Evolutionary conservation across 768 basidiomycete genomes (phyloP), one percentile per base, ranked within the genome.

Genomic region (Kwoniella dendrophila): DNA sequence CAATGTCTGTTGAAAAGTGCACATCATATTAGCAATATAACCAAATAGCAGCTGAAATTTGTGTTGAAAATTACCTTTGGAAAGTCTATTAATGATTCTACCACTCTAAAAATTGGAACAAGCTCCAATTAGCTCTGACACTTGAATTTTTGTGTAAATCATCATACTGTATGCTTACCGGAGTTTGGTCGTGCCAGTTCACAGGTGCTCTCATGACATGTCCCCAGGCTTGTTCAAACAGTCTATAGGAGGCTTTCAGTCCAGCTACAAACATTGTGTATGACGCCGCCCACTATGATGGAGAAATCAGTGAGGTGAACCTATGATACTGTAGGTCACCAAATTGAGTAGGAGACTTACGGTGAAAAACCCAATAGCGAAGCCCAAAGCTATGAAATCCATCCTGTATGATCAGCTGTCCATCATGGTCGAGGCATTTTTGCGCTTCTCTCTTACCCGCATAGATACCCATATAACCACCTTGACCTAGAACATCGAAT

Each of bases 181-280:
- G 62, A 0, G 88, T 89, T 0, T 87, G 86, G 70, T 90, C 88
- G 70, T 88, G 89, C 80, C 88, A 89, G 3, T 86, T 83, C 0
- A 82, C 74, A 0, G 87, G 86, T 8, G 87, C 87, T 3, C 83
- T 78, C 55, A 90, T 70, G 3, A 90, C 86, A 14, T 82, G 81
- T 4, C 64, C 72, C 10, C 89, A 78, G 0, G 87, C 87, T 4
- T 80, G 74, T 66, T 81, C 84, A 79, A 87, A 88, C 38, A 89
- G 73, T 8, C 75, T 79, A 57, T 80, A 74, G 0, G 80, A 81
- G 0, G 83, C 83, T 1, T 66, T 59, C 27, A 83, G 64, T 24
- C 76, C 78, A 11, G 75, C 68, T 18, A 81, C 33, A 40, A 69
- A 56, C 49, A 72, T 62, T 1, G 60, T 53, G 45, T 68, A 75